Evolutionary conservation across 495 filamentous ascomycete genomes (phyloP).

Genomic region (Acidomyces sp.): DNA sequence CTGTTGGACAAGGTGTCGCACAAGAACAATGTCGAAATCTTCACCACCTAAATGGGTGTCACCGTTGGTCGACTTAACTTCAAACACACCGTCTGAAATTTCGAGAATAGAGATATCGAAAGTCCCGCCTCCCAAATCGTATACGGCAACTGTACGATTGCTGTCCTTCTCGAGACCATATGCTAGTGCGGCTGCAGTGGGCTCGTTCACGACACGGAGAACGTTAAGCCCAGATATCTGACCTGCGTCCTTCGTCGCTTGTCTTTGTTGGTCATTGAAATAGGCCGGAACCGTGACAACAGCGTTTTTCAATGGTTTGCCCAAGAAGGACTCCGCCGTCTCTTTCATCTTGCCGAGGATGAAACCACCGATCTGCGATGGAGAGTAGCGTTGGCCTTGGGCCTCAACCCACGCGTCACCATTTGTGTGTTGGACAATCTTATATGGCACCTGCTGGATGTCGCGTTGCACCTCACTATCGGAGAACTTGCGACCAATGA

Average conservation of each 20-base stretch:
- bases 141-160: constrained; percentile 37
- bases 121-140: constrained; percentile 95
- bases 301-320: constrained; percentile 89
- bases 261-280: constrained; percentile 99
- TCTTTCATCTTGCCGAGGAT: constrained; percentile 98
- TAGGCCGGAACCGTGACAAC: constrained; percentile 96
- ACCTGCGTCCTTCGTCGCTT: constrained; percentile 97
- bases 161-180: constrained; percentile 33
- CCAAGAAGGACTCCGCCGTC: constrained; percentile 92
- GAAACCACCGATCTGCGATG: constrained; percentile 95
- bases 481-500: constrained; percentile 97
- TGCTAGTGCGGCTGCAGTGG: constrained; percentile 33
- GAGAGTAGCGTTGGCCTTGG: constrained; percentile 93
- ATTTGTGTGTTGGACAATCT: constrained; percentile 96
- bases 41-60: constrained; percentile 99
- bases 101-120: constrained; percentile 99
- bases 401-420: constrained; percentile 97
- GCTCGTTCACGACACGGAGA: constrained; percentile 88
- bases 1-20: constrained; percentile 84
- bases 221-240: constrained; percentile 95
- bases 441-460: constrained; percentile 97
- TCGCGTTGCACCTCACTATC: constrained; percentile 94
- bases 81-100: constrained; percentile 93
- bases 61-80: constrained; percentile 96
- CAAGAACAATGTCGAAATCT: constrained; percentile 93